These are phyloP conservation scores for Peniophora sp. DNA, from an alignment of 1,284 basidiomycete genomes.

Conservation along the genomic window DNA sequence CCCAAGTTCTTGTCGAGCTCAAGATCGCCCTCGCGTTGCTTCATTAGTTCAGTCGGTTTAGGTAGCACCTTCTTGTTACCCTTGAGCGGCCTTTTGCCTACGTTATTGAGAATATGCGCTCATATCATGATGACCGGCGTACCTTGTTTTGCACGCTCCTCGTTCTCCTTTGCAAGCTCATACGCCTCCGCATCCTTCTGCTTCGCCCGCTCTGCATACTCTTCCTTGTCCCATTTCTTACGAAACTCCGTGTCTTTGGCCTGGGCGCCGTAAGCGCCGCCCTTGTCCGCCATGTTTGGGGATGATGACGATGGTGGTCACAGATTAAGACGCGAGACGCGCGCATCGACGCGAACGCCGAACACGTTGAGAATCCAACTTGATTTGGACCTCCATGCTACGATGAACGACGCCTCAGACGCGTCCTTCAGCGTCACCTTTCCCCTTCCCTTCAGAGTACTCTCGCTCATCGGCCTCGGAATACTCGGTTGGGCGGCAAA, in stretches of 20 bases:
- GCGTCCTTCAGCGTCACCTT: conserved; percentile 23
- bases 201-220: conserved; percentile 70
- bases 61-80: conserved; percentile 63
- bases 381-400: neutral
- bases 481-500: conserved; percentile 82
- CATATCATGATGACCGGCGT: conserved; percentile 11
- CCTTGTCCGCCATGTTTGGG: conserved; percentile 47
- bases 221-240: conserved; percentile 84
- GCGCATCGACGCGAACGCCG: no score
- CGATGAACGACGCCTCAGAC: conserved; percentile 15
- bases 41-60: conserved; percentile 85
- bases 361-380: no score
- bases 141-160: conserved; percentile 79
- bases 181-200: conserved; percentile 71
- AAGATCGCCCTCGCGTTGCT: conserved; percentile 72
- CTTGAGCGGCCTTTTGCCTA: conserved; percentile 76
- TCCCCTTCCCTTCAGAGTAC: conserved; percentile 52
- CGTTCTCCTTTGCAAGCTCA: conserved; percentile 79
- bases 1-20: conserved; percentile 87
- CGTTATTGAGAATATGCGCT: conserved; percentile 1
- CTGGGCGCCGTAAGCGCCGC: conserved; percentile 52
- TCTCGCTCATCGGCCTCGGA: conserved; percentile 64
- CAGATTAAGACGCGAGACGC: no score
- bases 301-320: no score
- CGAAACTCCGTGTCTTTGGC: conserved; percentile 70